Evolutionary conservation across 805 yeast species (phyloP), one percentile per base, ranked within the genome.

Genomic region (Torulaspora microellipsoides): DNA sequence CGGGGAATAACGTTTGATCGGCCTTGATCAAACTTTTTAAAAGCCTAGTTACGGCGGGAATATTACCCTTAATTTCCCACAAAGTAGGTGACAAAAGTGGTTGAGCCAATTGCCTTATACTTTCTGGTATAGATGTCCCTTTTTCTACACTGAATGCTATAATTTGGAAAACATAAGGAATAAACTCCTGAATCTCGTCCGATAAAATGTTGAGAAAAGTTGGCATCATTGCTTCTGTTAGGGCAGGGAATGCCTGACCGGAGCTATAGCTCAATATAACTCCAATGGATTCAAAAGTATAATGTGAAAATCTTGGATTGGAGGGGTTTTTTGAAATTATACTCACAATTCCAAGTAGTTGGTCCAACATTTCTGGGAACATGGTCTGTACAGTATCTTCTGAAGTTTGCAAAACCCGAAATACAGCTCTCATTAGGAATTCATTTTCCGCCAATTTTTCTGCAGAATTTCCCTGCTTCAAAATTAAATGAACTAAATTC

Each of bases 361-460:
- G 90, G 28, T 75, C 72, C 30, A 87, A 68, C 9, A 71, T 45
- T 23, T 78, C 75, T 12, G 70, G 54, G 35, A 76, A 67, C 42
- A 75, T 68, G 5, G 68, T 59, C 29, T 64, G 64, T n/a, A 86
- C 59, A 1, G 80, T 66, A 49, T 85, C 86, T 54, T 85, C 87
- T 8, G 88, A 76, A 13, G 89, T 78, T 38, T 83, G 72, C 45
- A 85, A 65, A 7, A 90, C 81, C 56, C 97, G 76, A 89, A 89
- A 87, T 1, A 87, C 71, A 49, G 95, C 80, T 59, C 83, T 87
- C 82, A 93, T 86, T 59, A 93, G 71, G 60, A 87, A 93, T 60
- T 93, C 99, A 64, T 93, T 93, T 60, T 93, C 98, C 0, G 97
- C 89, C 40, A 95, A 69, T 59, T 89, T 91, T 61, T 89, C 97